These are phyloP conservation scores for Lichtheimia corymbifera DNA, from an alignment of 371 early-diverging fungal species.

Conservation along the genomic window DNA sequence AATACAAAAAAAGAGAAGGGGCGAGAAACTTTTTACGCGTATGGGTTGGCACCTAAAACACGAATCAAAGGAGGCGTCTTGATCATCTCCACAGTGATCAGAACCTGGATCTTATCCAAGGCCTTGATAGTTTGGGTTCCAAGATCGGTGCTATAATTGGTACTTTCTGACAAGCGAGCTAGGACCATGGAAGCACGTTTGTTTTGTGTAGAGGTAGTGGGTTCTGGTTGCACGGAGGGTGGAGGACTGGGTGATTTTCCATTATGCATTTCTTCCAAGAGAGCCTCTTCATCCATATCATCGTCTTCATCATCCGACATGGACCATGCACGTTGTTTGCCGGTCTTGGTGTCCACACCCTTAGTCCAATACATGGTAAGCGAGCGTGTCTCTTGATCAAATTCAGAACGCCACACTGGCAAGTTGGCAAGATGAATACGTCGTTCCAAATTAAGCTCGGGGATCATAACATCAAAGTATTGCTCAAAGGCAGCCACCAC, in stretches of 20 bases:
- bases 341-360: slow-evolving; percentile 41
- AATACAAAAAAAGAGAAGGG: not conserved
- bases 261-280: slow-evolving; percentile 29
- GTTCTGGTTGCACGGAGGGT: not conserved
- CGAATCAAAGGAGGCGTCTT: slow-evolving; percentile 70
- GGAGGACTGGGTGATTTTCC: slow-evolving; percentile 4
- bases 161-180: slow-evolving; percentile 38
- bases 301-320: slow-evolving; percentile 32
- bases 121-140: slow-evolving; percentile 63
- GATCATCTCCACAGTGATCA: slow-evolving; percentile 64
- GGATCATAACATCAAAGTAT: slow-evolving; percentile 63
- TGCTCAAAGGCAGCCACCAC: slow-evolving; percentile 48
- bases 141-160: slow-evolving; percentile 40
- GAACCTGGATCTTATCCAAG: slow-evolving; percentile 60
- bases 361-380: slow-evolving; percentile 61
- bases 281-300: slow-evolving; percentile 35
- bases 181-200: slow-evolving; percentile 36
- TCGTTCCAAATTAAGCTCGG: slow-evolving; percentile 62
- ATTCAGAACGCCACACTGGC: slow-evolving; percentile 44
- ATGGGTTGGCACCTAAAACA: slow-evolving; percentile 67
- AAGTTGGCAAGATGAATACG: slow-evolving; percentile 47
- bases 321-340: slow-evolving; percentile 16
- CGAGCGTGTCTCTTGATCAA: slow-evolving; percentile 32
- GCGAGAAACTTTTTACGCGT: slow-evolving; percentile 16
- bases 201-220: not conserved